Conservation (phyloP, 176 grass and related monocot species). For the Neostapfia colusana region DNA sequence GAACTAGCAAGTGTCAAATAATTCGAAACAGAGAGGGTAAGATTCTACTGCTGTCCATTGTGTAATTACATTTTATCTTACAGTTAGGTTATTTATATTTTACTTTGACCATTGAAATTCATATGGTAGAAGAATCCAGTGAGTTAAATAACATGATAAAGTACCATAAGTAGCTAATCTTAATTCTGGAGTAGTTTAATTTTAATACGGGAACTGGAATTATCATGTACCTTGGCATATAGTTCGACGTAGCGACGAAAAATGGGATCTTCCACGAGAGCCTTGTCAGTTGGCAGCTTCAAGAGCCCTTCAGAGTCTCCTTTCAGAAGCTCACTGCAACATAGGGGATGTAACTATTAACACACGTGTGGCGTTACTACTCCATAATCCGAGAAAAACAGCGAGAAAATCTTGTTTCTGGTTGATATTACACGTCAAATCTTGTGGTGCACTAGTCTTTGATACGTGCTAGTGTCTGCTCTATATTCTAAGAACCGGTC, state of each 20-base stretch:
- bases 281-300: slow-evolving; percentile 66
- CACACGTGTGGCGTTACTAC: background rate
- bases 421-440: too few species aligned
- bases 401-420: background rate
- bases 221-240: slow-evolving; percentile 51
- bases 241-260: slow-evolving; percentile 48
- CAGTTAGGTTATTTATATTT: background rate
- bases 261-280: slow-evolving; percentile 45
- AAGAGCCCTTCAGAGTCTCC: slow-evolving; percentile 48
- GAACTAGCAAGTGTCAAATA: too few species aligned
- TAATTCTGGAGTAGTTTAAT: background rate
- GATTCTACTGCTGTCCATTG: background rate
- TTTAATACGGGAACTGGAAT: background rate
- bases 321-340: slow-evolving; percentile 58
- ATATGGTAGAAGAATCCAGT: too few species aligned
- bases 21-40: too few species aligned
- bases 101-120: background rate
- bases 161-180: background rate
- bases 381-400: background rate
- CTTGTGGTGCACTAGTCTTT: too few species aligned
- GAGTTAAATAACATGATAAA: background rate
- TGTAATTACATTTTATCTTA: background rate
- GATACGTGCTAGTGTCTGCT: too few species aligned
- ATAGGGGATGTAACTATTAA: background rate
- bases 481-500: too few species aligned